Evolutionary conservation across 2,329 filamentous ascomycete genomes (phyloP).

Genomic region (Exophiala xenobiotica): DNA sequence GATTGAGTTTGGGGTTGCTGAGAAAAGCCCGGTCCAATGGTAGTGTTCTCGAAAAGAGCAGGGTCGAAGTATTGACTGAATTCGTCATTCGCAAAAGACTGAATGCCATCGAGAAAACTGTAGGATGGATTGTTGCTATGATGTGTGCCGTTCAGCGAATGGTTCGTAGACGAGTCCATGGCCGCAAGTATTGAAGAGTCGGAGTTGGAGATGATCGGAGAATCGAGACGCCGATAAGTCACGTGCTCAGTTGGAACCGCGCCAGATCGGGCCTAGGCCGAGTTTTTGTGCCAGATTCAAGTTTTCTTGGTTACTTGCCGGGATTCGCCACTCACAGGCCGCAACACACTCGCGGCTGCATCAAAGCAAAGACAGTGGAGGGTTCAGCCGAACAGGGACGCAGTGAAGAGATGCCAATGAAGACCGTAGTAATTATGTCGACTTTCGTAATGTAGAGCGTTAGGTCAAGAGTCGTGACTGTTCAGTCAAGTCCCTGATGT

Average conservation of each 20-base stretch:
- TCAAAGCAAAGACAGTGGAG: conserved; percentile 9
- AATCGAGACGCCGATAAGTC: not conserved
- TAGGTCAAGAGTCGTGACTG: not conserved
- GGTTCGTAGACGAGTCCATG: conserved; percentile 22
- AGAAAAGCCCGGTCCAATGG: conserved; percentile 19
- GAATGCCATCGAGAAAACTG: conserved; percentile 24
- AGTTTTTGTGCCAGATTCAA: conserved; percentile 2
- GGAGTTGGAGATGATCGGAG: not conserved
- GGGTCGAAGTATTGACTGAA: conserved; percentile 27
- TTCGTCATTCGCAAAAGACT: conserved; percentile 23
- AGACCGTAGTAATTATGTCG: conserved; percentile 5
- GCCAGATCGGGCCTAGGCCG: not conserved
- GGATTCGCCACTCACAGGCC: conserved; percentile 27
- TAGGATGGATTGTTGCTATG: conserved; percentile 17
- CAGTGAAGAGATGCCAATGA: conserved; percentile 2
- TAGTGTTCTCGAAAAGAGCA: conserved; percentile 26
- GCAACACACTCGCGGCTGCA: conserved; percentile 24
- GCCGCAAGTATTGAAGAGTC: not conserved
- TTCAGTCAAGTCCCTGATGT: not conserved
- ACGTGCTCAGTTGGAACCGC: not conserved
- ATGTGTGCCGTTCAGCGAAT: conserved; percentile 18
- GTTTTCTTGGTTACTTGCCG: conserved; percentile 19
- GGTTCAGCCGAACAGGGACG: conserved; percentile 8
- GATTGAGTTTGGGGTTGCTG: conserved; percentile 22
- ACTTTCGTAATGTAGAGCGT: not conserved